A percentile compares a stretch with the other conserved stretches of the same genome.
These are phyloP conservation scores for Tetramitus jugosus DNA, from an alignment of 208 protist species.

Conservation along the genomic window DNA sequence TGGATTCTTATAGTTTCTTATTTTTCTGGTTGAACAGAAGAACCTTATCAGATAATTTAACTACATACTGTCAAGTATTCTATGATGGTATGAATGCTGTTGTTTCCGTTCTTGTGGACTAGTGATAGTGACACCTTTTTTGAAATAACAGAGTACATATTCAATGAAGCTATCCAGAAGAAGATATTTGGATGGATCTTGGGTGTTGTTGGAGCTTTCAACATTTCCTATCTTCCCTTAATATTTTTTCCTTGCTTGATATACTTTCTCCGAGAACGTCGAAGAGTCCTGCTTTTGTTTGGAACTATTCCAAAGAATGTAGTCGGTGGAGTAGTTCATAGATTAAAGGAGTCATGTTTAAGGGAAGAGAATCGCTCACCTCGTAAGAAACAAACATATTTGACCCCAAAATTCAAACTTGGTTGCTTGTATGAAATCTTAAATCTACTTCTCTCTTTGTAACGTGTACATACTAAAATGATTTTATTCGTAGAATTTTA, in stretches of 20 bases:
- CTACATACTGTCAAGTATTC: no score
- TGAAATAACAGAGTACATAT: no score
- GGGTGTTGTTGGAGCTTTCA: no score
- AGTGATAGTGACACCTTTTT: no score
- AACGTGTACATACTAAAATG: no score
- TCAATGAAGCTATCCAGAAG: no score
- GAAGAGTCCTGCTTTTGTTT: neutral
- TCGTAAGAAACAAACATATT: neutral
- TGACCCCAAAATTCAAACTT: neutral
- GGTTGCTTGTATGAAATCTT: neutral
- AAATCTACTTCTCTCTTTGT: neutral
- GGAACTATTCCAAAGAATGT: neutral
- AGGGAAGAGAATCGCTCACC: neutral
- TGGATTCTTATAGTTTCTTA: no score
- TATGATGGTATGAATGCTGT: no score
- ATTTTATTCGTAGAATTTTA: neutral
- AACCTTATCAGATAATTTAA: no score
- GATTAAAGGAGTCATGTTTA: neutral
- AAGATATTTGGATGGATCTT: no score
- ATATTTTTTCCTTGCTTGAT: neutral
- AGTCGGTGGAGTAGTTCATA: neutral
- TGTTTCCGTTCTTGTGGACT: no score
- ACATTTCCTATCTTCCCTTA: neutral
- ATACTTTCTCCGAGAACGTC: neutral
- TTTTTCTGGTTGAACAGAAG: no score